Conservation (phyloP, 2,329 filamentous ascomycete genomes). For the Lasiodiplodia gonubiensis region DNA sequence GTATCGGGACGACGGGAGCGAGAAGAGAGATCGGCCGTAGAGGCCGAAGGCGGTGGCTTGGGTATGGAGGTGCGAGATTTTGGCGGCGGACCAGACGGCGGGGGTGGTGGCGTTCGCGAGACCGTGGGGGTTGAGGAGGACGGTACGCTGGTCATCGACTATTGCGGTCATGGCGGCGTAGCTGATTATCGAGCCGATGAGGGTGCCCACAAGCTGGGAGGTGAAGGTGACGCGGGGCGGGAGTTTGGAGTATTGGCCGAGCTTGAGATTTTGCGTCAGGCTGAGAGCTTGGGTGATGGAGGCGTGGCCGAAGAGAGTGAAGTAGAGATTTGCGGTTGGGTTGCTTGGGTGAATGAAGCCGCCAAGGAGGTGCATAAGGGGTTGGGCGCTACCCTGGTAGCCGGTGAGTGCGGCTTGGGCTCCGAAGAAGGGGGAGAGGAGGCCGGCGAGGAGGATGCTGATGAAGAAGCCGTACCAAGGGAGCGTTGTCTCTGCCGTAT, state of each 20-base stretch:
- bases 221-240: constrained; percentile 71
- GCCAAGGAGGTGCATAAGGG: constrained; percentile 31
- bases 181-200: constrained; percentile 68
- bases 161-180: constrained; percentile 54
- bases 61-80: constrained; percentile 53
- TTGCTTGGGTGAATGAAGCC: constrained; percentile 36
- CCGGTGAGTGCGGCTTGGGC: constrained; percentile 36
- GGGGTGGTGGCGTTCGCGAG: constrained; percentile 27
- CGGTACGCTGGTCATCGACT: constrained; percentile 46
- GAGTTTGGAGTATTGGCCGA: constrained; percentile 60
- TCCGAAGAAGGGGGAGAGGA: constrained; percentile 38
- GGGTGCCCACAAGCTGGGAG: constrained; percentile 68
- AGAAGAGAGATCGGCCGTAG: neutral
- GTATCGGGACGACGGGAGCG: constrained; percentile 45
- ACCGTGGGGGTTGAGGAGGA: constrained; percentile 48
- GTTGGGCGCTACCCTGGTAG: constrained; percentile 31
- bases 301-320: constrained; percentile 46
- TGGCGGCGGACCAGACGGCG: constrained; percentile 53
- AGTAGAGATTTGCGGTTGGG: constrained; percentile 47
- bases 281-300: constrained; percentile 38
- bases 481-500: constrained; percentile 38
- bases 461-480: constrained; percentile 44
- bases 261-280: constrained; percentile 41
- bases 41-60: constrained; percentile 9
- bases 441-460: constrained; percentile 33